Conservation (phyloP, 257 asterid species). For the Thymus mandschuricus region DNA sequence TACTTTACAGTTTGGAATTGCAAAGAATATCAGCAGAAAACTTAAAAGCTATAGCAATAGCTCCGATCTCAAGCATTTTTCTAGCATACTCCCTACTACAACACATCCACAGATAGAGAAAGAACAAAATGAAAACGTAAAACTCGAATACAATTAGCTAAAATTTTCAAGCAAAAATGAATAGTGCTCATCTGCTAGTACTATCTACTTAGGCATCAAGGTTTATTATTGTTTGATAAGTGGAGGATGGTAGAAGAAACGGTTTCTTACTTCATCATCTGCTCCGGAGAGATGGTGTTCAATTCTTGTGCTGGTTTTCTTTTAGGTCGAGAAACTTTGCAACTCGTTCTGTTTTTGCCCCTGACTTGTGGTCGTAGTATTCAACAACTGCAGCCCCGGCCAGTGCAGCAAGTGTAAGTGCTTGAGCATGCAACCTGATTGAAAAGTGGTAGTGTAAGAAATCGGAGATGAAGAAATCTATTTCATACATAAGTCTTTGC, state of each 20-base stretch:
- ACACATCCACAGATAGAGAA: background rate
- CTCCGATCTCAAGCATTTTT: background rate
- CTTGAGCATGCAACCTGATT: conserved; percentile 94
- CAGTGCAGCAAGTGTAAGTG: conserved; percentile 87
- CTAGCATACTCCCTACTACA: conserved; percentile 15
- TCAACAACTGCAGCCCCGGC: conserved; percentile 84
- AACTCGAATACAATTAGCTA: background rate
- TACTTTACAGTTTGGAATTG: conserved; percentile 10
- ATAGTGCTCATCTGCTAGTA: background rate
- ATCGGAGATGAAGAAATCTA: background rate
- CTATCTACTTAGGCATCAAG: background rate
- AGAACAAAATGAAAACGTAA: background rate
- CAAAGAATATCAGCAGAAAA: conserved; percentile 23
- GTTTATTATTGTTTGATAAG: background rate
- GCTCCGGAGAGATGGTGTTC: background rate
- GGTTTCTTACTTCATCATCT: background rate
- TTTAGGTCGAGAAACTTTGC: conserved; percentile 73
- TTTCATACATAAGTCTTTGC: background rate
- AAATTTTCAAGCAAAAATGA: background rate
- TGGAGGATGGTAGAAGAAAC: background rate
- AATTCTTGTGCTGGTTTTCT: conserved; percentile 45
- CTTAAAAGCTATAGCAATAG: conserved; percentile 4
- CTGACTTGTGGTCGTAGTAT: conserved; percentile 80
- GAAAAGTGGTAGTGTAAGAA: conserved; percentile 16
- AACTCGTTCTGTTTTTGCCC: conserved; percentile 78